A percentile compares a stretch with the other conserved stretches of the same genome.
Conservation (phyloP, 805 yeast genomes). For the Candida caryicola region DNA sequence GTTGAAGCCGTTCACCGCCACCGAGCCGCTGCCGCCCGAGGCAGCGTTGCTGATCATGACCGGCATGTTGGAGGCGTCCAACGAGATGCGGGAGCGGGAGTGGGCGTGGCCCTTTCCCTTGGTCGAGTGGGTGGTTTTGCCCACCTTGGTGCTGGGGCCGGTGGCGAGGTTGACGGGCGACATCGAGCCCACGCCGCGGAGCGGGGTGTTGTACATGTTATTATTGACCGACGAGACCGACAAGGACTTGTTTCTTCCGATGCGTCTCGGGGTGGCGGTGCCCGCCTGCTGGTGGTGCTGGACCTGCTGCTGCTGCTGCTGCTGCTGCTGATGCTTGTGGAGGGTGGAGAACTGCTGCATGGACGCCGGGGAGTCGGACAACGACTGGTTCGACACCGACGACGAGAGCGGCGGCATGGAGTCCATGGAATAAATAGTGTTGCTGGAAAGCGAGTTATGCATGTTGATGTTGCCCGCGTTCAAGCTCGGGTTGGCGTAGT, state of each 20-base stretch:
- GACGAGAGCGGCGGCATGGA: slow-evolving; percentile 36
- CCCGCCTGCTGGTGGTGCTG: slow-evolving; percentile 2
- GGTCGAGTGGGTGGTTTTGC: slow-evolving; percentile 34
- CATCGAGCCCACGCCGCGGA: slow-evolving; percentile 18
- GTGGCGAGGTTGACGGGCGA: slow-evolving; percentile 23
- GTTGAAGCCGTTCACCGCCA: no score
- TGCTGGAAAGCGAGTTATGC: slow-evolving; percentile 18
- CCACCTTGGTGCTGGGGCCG: slow-evolving; percentile 21
- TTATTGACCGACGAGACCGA: slow-evolving; percentile 28
- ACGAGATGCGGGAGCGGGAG: slow-evolving; percentile 38
- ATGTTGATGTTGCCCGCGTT: slow-evolving; percentile 1
- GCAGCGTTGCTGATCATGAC: slow-evolving; percentile 4
- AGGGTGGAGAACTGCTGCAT: slow-evolving; percentile 9
- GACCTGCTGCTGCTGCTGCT: slow-evolving; percentile 7
- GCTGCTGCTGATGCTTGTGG: slow-evolving; percentile 5
- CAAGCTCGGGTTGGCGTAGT: background rate
- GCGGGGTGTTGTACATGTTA: slow-evolving; percentile 32
- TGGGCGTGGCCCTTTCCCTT: slow-evolving; percentile 35
- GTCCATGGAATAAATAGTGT: slow-evolving; percentile 29
- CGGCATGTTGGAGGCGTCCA: slow-evolving; percentile 29
- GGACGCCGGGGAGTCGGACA: slow-evolving; percentile 32
- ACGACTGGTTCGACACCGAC: slow-evolving; percentile 35
- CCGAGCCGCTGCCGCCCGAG: background rate
- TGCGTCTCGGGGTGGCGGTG: slow-evolving; percentile 34
- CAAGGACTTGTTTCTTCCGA: slow-evolving; percentile 32